Percentiles rank a stretch among this genome's conserved stretches.
Evolutionary conservation across 768 basidiomycete species (phyloP).

Genomic region (Rhizopogon vesiculosus): DNA sequence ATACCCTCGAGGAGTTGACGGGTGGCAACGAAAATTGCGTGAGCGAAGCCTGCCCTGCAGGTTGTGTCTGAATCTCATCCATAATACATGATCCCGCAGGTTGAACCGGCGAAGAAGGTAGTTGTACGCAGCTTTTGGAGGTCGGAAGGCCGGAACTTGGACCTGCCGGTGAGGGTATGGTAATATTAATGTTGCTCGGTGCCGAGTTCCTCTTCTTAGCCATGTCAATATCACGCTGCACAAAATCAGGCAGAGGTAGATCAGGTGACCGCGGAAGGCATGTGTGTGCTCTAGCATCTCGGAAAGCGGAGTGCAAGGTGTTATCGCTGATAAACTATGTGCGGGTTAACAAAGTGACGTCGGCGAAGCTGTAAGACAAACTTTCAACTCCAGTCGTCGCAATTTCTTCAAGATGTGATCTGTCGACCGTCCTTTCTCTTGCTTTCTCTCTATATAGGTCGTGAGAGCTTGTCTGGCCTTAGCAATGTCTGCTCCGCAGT

Average conservation of each 20-base stretch:
- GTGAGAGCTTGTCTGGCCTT: conserved; percentile 23
- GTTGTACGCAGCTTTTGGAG: neutral
- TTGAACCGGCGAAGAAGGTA: neutral
- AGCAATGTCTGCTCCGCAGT: conserved; percentile 25
- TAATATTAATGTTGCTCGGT: neutral
- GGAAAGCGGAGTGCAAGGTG: conserved; percentile 24
- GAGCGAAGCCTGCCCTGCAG: neutral
- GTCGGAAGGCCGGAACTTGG: neutral
- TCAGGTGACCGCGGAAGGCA: conserved; percentile 20
- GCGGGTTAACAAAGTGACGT: neutral
- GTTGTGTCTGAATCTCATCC: neutral
- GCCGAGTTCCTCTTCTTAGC: neutral
- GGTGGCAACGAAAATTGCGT: neutral
- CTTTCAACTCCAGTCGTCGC: conserved; percentile 25
- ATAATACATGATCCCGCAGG: too few species aligned
- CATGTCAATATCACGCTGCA: neutral
- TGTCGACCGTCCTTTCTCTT: conserved; percentile 22
- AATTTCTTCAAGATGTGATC: conserved; percentile 26
- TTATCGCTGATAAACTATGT: conserved; percentile 26
- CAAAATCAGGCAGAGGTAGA: conserved; percentile 17
- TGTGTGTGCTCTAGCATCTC: conserved; percentile 27
- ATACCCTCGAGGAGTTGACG: neutral
- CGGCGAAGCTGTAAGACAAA: neutral
- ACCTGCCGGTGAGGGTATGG: neutral
- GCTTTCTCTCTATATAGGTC: conserved; percentile 25